phyloP scores from a whole-genome alignment of 495 filamentous ascomycete species.

The Podospora australis region DNA sequence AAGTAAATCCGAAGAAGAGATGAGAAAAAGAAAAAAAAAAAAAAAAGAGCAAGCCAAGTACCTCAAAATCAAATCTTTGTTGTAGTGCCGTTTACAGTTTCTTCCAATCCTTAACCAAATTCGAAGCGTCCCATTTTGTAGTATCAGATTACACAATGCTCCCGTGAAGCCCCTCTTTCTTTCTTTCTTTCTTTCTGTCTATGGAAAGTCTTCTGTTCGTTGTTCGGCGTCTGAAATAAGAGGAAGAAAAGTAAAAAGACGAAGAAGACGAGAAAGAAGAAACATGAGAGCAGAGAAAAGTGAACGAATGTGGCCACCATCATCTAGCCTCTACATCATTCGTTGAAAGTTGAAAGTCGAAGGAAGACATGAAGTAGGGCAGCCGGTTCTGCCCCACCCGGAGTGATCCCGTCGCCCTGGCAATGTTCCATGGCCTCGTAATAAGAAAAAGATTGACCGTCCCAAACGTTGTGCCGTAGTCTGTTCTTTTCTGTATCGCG shows the following conservation, averaged over 20 bases:
- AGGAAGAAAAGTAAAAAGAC: slow-evolving; percentile 23
- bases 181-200: slow-evolving; percentile 27
- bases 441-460: slow-evolving; percentile 17
- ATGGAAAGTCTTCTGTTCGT: slow-evolving; percentile 35
- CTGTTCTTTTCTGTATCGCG: slow-evolving; percentile 18
- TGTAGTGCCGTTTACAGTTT: slow-evolving; percentile 19
- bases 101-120: slow-evolving; percentile 18
- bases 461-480: slow-evolving; percentile 13
- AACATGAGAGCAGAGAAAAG: neutral
- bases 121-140: slow-evolving; percentile 23
- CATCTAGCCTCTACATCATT: neutral
- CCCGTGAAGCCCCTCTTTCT: slow-evolving; percentile 21
- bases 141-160: slow-evolving; percentile 38
- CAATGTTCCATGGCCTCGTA: slow-evolving; percentile 26
- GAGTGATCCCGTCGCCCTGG: too few species aligned
- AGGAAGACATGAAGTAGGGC: neutral
- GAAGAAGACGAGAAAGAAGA: slow-evolving; percentile 7
- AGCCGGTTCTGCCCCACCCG: neutral
- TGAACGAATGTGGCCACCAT: too few species aligned
- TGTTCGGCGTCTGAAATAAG: neutral
- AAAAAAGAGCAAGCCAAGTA: slow-evolving; percentile 12
- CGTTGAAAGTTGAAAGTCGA: neutral
- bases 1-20: neutral
- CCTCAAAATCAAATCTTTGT: slow-evolving; percentile 16
- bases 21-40: slow-evolving; percentile 13